Conservation (phyloP, 768 basidiomycete genomes). For the Leccinum uliginosum region DNA sequence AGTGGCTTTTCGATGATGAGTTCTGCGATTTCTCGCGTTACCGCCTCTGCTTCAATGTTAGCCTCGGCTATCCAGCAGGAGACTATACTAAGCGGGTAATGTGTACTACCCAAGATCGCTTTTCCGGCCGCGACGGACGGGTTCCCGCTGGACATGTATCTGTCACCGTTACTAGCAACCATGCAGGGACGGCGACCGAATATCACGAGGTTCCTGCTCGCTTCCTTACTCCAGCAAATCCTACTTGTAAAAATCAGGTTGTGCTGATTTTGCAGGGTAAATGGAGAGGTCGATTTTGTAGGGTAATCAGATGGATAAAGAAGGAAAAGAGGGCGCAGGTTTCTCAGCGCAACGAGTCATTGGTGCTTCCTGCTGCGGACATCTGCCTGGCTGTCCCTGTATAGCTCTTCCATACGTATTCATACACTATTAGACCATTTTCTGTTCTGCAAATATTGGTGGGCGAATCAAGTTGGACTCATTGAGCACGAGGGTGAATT, state of each 20-base stretch:
- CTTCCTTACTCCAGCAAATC: background rate
- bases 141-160: background rate
- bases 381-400: background rate
- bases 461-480: too few species aligned
- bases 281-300: background rate
- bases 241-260: background rate
- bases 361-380: background rate
- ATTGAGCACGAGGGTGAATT: too few species aligned
- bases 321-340: conserved; percentile 1
- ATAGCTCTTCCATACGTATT: conserved; percentile 18
- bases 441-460: too few species aligned
- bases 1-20: background rate
- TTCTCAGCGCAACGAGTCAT: background rate
- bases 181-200: background rate
- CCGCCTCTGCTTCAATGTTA: background rate
- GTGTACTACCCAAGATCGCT: background rate
- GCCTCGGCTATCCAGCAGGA: background rate
- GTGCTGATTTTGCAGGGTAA: background rate
- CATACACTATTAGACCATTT: too few species aligned
- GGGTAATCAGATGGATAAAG: background rate
- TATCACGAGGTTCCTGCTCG: background rate
- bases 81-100: background rate
- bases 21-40: background rate
- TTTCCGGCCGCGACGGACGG: background rate
- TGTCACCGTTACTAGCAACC: background rate